Percentiles rank a stretch among this genome's conserved stretches.
Evolutionary conservation across 2,329 filamentous ascomycete species (phyloP).

Genomic region (Colletotrichum sp.): DNA sequence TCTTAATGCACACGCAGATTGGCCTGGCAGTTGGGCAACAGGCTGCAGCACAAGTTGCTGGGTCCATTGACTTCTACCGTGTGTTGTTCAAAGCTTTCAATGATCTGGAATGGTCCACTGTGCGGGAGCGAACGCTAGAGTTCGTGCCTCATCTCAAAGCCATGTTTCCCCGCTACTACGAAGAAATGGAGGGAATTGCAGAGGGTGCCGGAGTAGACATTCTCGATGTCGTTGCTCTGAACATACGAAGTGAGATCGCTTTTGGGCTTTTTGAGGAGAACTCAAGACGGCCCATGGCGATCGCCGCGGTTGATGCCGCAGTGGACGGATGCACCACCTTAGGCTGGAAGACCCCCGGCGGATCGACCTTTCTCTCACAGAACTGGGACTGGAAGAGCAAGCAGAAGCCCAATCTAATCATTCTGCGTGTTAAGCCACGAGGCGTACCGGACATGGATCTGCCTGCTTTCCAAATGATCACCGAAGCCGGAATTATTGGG

Average conservation of each 20-base stretch:
- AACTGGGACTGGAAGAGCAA: background rate
- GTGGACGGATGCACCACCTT: background rate
- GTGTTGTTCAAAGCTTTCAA: background rate
- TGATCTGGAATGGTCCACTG: background rate
- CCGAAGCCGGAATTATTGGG: slow-evolving; percentile 65
- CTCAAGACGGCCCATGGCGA: background rate
- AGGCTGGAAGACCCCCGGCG: background rate
- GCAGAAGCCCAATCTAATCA: background rate
- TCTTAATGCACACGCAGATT: background rate
- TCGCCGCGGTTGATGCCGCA: background rate
- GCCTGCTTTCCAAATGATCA: slow-evolving; percentile 59
- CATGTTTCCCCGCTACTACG: background rate
- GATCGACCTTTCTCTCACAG: background rate
- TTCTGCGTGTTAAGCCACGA: background rate
- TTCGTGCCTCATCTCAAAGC: background rate
- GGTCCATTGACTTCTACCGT: background rate
- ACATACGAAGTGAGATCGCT: background rate
- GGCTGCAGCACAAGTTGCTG: background rate
- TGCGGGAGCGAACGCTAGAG: background rate
- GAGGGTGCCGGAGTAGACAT: background rate
- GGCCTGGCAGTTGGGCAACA: background rate
- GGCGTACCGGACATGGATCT: slow-evolving; percentile 19
- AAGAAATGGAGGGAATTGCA: background rate
- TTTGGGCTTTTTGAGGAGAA: background rate
- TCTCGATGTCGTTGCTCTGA: background rate